phyloP scores from a whole-genome alignment of 23 red algal genomes.

The Pyropia haitanensis region DNA sequence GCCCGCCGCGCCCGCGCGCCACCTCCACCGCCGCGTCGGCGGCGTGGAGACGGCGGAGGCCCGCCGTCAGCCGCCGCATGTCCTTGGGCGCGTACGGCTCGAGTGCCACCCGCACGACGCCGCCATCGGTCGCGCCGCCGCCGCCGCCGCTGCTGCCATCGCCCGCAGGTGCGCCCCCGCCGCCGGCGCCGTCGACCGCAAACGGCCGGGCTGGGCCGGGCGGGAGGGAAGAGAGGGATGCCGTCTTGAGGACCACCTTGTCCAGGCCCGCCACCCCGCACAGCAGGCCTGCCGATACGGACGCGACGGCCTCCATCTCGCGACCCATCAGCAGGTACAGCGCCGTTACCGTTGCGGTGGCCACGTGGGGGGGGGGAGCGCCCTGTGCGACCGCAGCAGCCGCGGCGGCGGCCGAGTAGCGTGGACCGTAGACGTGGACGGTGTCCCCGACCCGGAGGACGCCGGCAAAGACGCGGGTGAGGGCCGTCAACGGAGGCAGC shows the following conservation, averaged over 20 bases:
- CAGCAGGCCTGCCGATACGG: slow-evolving; percentile 55
- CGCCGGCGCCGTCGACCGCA: too few species aligned
- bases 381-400: slow-evolving; percentile 10
- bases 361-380: neutral
- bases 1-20: slow-evolving; percentile 49
- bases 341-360: slow-evolving; percentile 31
- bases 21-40: slow-evolving; percentile 93
- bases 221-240: slow-evolving; percentile 67
- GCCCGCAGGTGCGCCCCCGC: too few species aligned
- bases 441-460: slow-evolving; percentile 35
- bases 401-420: slow-evolving; percentile 36
- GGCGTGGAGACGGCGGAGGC: slow-evolving; percentile 71
- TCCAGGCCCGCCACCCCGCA: slow-evolving; percentile 79
- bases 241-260: slow-evolving; percentile 79
- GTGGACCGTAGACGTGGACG: slow-evolving; percentile 86
- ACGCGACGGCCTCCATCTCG: slow-evolving; percentile 56
- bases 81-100: slow-evolving; percentile 65
- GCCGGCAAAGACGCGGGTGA: slow-evolving; percentile 78
- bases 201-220: slow-evolving; percentile 37
- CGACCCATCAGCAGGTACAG: slow-evolving; percentile 84
- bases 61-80: slow-evolving; percentile 44
- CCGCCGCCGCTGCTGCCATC: too few species aligned
- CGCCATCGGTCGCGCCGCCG: slow-evolving; percentile 11
- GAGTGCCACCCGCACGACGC: slow-evolving; percentile 76
- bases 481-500: slow-evolving; percentile 28